Conservation (phyloP, 768 basidiomycete species). For the Hortiboletus flavorubellus region DNA sequence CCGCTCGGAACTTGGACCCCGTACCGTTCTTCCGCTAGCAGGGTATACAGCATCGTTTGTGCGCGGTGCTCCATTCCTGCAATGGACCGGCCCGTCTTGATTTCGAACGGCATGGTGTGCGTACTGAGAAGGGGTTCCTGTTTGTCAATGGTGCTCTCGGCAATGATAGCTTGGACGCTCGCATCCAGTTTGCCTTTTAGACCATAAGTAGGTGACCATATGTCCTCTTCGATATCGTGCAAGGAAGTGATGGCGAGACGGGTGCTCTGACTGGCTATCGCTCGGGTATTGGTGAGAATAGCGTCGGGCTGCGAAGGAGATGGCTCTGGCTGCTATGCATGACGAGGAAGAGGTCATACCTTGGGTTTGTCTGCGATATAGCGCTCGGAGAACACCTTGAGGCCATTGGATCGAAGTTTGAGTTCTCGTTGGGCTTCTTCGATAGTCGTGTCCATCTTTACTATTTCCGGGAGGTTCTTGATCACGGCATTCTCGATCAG, state of each 20-base stretch:
- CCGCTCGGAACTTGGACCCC: constrained; percentile 77
- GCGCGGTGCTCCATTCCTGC: constrained; percentile 91
- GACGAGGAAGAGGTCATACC: constrained; percentile 35
- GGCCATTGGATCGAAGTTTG: constrained; percentile 56
- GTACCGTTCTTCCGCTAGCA: constrained; percentile 90
- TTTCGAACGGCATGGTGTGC: constrained; percentile 74
- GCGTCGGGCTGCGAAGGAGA: constrained; percentile 50
- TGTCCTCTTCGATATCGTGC: constrained; percentile 93
- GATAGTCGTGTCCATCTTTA: constrained; percentile 54
- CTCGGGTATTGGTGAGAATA: constrained; percentile 63
- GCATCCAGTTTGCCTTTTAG: constrained; percentile 96
- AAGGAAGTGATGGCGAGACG: constrained; percentile 71
- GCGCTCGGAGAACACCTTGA: constrained; percentile 58
- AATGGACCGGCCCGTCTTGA: constrained; percentile 86
- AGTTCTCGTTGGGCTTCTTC: constrained; percentile 68
- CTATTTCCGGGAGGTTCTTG: constrained; percentile 55
- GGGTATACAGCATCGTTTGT: constrained; percentile 95
- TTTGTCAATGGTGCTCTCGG: constrained; percentile 38
- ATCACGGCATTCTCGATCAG: constrained; percentile 55
- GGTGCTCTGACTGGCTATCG: constrained; percentile 44
- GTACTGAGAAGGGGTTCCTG: constrained; percentile 19
- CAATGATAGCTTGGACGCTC: constrained; percentile 67
- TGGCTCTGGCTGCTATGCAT: neutral
- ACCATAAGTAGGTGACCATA: constrained; percentile 94
- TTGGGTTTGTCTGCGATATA: constrained; percentile 67